Conservation (phyloP, 441 rosid genomes). For the Populus tomentosa region DNA sequence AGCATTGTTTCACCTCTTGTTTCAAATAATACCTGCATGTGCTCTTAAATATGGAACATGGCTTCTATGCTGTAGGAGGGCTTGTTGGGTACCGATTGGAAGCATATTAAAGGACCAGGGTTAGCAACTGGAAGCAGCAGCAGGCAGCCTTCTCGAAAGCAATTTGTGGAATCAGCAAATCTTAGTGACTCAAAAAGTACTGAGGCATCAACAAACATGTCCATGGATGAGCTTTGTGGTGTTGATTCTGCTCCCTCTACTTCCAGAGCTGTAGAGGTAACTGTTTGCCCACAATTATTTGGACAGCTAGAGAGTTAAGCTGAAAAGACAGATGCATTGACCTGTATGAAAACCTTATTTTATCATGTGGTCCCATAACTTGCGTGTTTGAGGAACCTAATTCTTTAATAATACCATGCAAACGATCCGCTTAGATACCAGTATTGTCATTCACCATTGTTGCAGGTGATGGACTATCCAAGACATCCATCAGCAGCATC, state of each 20-base stretch:
- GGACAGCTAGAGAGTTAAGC: neutral
- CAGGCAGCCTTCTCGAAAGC: constrained; percentile 65
- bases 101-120: constrained; percentile 64
- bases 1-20: neutral
- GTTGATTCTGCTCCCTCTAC: constrained; percentile 75
- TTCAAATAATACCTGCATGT: neutral
- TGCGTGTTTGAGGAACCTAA: neutral
- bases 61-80: constrained; percentile 46
- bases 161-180: constrained; percentile 54
- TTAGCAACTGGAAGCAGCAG: constrained; percentile 61
- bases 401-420: neutral
- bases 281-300: neutral
- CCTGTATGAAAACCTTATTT: neutral
- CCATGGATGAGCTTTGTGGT: constrained; percentile 57
- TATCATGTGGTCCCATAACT: neutral
- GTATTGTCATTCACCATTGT: neutral
- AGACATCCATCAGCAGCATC: constrained; percentile 79
- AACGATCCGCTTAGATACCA: neutral
- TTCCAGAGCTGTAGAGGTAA: constrained; percentile 79
- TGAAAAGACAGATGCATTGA: neutral
- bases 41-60: neutral
- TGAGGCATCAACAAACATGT: constrained; percentile 54
- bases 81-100: constrained; percentile 59
- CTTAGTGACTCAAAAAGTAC: constrained; percentile 65
- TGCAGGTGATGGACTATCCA: constrained; percentile 63